Conservation (phyloP, 2,329 filamentous ascomycete genomes). For the Colletotrichum tropicale region DNA sequence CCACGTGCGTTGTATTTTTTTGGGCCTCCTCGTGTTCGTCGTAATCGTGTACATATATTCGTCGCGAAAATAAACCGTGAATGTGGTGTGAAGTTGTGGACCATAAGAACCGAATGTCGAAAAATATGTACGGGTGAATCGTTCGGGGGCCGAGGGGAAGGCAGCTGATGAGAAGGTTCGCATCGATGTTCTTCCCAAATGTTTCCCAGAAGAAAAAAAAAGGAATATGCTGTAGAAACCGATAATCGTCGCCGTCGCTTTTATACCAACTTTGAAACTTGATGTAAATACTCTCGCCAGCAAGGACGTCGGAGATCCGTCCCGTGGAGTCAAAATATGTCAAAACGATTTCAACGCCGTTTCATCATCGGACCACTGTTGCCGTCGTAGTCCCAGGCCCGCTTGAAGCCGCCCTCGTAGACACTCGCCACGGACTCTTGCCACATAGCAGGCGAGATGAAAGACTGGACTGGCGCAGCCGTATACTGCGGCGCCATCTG, state of each 20-base stretch:
- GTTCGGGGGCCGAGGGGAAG: neutral
- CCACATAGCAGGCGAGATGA: conserved; percentile 76
- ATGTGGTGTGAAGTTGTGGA: neutral
- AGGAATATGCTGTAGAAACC: neutral
- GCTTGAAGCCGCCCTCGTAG: conserved; percentile 69
- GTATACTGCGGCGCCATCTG: conserved; percentile 56
- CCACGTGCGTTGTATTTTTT: neutral
- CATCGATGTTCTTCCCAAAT: neutral
- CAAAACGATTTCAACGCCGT: conserved; percentile 13
- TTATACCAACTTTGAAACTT: neutral
- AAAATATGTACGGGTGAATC: conserved; percentile 10
- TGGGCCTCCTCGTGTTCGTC: conserved; percentile 8
- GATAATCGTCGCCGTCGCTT: neutral
- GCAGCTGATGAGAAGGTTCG: neutral
- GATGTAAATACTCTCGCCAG: neutral
- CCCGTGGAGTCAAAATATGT: neutral
- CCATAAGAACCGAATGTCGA: conserved; percentile 2
- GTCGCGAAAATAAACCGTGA: conserved; percentile 12
- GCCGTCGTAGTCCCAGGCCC: conserved; percentile 62
- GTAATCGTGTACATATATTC: conserved; percentile 20
- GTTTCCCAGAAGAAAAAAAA: neutral
- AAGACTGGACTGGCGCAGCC: conserved; percentile 57
- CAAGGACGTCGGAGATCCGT: neutral
- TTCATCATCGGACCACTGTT: conserved; percentile 29
- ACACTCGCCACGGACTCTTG: conserved; percentile 73